phyloP scores from a whole-genome alignment of 148 eudicot genomes.

The Rhododendron vialii region DNA sequence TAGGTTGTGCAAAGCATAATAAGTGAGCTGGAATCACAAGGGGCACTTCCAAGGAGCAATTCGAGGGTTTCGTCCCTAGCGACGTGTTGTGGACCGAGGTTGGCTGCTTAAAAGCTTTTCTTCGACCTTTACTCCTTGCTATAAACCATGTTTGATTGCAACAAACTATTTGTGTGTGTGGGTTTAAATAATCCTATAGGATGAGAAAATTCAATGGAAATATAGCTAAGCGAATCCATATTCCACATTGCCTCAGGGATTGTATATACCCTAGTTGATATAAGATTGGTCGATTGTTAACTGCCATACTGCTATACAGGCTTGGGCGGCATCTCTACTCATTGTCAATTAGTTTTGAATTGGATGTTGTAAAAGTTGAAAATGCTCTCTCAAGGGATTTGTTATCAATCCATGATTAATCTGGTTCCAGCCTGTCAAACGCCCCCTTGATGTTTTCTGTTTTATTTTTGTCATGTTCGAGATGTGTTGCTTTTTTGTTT shows the following conservation, averaged over 20 bases:
- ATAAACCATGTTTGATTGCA: not conserved
- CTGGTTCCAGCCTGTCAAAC: not conserved
- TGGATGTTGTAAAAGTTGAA: not conserved
- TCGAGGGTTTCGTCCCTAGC: conserved; percentile 98
- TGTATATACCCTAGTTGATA: not conserved
- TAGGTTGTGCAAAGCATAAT: conserved; percentile 98
- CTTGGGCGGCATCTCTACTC: not conserved
- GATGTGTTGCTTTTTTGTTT: not conserved
- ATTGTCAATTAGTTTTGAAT: not conserved
- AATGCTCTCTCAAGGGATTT: not conserved
- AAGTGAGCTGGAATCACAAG: conserved; percentile 95
- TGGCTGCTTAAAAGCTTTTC: conserved; percentile 22
- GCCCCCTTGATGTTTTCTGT: not conserved
- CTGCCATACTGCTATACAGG: not conserved
- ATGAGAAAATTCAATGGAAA: not conserved
- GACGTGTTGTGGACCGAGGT: conserved; percentile 99
- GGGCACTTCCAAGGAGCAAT: conserved; percentile 94
- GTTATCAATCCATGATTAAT: not conserved
- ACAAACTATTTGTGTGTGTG: not conserved
- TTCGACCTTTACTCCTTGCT: not conserved
- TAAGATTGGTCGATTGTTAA: not conserved
- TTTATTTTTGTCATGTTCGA: not conserved
- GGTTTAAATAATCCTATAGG: not conserved
- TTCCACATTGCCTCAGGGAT: not conserved
- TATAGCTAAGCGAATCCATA: not conserved